Conservation (phyloP, 2,329 filamentous ascomycete genomes). For the Colletotrichum nymphaeae region DNA sequence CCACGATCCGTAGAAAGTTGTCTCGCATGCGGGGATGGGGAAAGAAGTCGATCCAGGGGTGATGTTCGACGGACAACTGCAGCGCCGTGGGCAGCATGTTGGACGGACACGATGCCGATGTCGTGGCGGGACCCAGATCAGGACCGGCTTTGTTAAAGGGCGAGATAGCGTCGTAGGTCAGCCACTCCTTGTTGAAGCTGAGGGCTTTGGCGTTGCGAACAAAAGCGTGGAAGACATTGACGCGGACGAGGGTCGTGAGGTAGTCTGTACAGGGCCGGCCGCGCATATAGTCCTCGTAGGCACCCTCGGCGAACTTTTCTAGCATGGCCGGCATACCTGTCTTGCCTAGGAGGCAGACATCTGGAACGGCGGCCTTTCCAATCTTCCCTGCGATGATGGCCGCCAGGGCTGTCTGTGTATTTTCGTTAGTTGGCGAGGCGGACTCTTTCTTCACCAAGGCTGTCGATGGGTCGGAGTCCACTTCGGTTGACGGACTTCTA, state of each 20-base stretch:
- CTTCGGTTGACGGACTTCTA: not conserved
- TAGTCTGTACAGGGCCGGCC: slow-evolving; percentile 5
- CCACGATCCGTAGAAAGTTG: slow-evolving; percentile 39
- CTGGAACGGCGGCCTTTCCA: not conserved
- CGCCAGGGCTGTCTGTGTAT: not conserved
- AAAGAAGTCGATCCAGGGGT: slow-evolving; percentile 48
- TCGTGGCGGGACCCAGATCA: slow-evolving; percentile 15
- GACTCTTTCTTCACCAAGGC: not conserved
- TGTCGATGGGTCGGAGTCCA: no score
- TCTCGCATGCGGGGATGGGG: slow-evolving; percentile 44
- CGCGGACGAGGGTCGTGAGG: slow-evolving; percentile 29
- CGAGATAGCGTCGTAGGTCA: slow-evolving; percentile 38
- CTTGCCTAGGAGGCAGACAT: slow-evolving; percentile 1
- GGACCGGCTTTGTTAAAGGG: slow-evolving; percentile 32
- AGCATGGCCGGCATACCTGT: slow-evolving; percentile 1
- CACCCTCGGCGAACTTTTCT: slow-evolving; percentile 17
- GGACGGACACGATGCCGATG: slow-evolving; percentile 4
- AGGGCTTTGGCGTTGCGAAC: slow-evolving; percentile 29
- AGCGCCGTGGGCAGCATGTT: slow-evolving; percentile 43
- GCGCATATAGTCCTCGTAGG: slow-evolving; percentile 8
- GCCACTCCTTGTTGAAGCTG: slow-evolving; percentile 22
- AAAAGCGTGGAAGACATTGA: slow-evolving; percentile 37
- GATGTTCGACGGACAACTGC: slow-evolving; percentile 42
- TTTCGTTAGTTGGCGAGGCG: not conserved
- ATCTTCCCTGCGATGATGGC: not conserved